These are phyloP conservation scores for Boletus pseudopeckii DNA, from an alignment of 768 basidiomycete species.

Conservation along the genomic window DNA sequence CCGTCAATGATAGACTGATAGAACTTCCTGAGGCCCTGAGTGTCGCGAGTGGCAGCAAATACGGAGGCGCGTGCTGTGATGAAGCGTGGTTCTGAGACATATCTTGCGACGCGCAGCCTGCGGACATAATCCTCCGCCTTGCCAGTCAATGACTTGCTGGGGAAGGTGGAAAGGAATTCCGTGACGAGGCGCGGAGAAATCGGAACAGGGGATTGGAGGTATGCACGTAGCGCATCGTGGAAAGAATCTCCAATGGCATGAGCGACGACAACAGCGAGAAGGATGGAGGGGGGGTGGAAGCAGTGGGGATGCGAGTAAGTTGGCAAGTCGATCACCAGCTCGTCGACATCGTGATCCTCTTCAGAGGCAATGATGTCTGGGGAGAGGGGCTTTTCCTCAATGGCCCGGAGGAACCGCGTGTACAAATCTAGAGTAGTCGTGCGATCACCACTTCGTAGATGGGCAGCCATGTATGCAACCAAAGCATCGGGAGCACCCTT, in stretches of 20 bases:
- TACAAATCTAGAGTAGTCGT: conserved; percentile 45
- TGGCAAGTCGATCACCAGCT: conserved; percentile 23
- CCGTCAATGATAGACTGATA: conserved; percentile 53
- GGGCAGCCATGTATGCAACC: conserved; percentile 44
- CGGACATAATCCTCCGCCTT: conserved; percentile 46
- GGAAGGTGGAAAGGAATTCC: conserved; percentile 40
- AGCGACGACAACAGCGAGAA: conserved; percentile 58
- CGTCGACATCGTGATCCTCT: conserved; percentile 24
- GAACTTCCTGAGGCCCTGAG: conserved; percentile 38
- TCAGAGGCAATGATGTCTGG: conserved; percentile 10
- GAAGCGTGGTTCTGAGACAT: conserved; percentile 47
- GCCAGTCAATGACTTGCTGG: conserved; percentile 33
- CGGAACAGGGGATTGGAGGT: conserved; percentile 37
- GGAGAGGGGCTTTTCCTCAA: conserved; percentile 17
- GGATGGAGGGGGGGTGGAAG: conserved; percentile 31
- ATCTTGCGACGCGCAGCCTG: conserved; percentile 48
- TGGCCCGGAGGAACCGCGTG: conserved; percentile 31
- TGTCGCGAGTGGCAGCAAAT: conserved; percentile 37
- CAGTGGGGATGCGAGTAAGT: conserved; percentile 11
- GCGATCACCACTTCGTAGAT: conserved; percentile 42
- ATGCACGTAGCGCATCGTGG: conserved; percentile 46
- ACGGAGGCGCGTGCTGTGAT: conserved; percentile 50
- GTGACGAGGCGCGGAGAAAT: conserved; percentile 35
- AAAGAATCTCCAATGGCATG: conserved; percentile 60
- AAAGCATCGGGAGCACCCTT: conserved; percentile 46